Evolutionary conservation across 768 basidiomycete genomes (phyloP).

Genomic region (Hysterangium stoloniferum): DNA sequence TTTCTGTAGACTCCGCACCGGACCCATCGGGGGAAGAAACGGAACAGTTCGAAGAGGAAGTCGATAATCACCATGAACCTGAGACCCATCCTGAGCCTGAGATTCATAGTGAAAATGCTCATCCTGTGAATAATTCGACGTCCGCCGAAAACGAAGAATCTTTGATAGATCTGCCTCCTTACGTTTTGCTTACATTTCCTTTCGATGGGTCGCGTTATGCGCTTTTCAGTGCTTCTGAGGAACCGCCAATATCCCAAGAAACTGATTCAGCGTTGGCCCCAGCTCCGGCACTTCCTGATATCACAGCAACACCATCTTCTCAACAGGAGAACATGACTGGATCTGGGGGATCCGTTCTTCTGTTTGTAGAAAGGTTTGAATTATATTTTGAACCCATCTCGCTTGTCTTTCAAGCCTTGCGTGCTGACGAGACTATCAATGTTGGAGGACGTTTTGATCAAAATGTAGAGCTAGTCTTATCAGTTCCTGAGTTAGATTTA

Average conservation of each 20-base stretch:
- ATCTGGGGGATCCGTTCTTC: conserved; percentile 24
- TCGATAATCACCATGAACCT: background rate
- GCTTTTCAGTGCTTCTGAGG: conserved; percentile 3
- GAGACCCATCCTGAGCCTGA: background rate
- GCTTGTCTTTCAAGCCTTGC: conserved; percentile 63
- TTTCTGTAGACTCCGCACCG: too few species aligned
- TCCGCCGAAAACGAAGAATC: background rate
- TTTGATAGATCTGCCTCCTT: conserved; percentile 6
- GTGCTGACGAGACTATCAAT: conserved; percentile 47
- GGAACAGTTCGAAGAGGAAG: background rate
- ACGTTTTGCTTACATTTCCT: conserved; percentile 1
- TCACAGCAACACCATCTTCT: background rate
- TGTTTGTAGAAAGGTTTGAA: conserved; percentile 57
- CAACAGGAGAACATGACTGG: background rate
- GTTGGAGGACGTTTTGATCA: conserved; percentile 6
- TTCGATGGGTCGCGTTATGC: conserved; percentile 11
- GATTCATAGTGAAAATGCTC: background rate
- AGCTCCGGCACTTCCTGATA: background rate
- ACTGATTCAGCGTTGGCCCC: background rate
- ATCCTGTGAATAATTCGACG: background rate
- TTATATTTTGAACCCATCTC: conserved; percentile 73
- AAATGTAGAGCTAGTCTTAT: conserved; percentile 10
- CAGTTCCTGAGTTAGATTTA: conserved; percentile 6
- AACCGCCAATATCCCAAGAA: background rate
- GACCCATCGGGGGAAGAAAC: background rate